Conservation (phyloP, 176 grass and related monocot genomes). For the Eleusine indica region DNA sequence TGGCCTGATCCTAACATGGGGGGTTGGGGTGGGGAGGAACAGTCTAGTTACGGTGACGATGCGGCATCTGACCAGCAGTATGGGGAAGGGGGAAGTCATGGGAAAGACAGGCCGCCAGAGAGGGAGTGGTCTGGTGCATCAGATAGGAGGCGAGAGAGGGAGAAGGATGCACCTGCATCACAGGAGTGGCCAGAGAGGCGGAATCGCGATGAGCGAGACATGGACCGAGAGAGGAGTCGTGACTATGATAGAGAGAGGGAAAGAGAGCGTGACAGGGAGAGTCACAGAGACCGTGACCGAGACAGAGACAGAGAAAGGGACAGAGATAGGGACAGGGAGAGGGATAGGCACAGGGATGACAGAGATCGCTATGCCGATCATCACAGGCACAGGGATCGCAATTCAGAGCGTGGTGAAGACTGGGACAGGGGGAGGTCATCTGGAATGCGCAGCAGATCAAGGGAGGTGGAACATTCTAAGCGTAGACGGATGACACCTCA, state of each 20-base stretch:
- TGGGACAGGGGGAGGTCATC: conserved; percentile 76
- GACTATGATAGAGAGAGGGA: conserved; percentile 58
- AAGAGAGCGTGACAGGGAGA: conserved; percentile 57
- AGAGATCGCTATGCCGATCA: conserved; percentile 62
- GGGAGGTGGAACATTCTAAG: conserved; percentile 73
- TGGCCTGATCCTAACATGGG: conserved; percentile 82
- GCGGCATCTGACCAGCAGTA: conserved; percentile 84
- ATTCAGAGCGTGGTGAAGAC: conserved; percentile 65
- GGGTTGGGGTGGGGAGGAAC: conserved; percentile 77
- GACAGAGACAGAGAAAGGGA: conserved; percentile 64
- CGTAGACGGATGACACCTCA: conserved; percentile 66
- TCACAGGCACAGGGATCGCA: conserved; percentile 64
- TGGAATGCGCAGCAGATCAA: conserved; percentile 72
- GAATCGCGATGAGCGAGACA: conserved; percentile 68
- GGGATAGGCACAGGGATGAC: conserved; percentile 76
- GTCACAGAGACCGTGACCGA: conserved; percentile 47
- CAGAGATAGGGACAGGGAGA: conserved; percentile 48
- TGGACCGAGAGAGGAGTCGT: conserved; percentile 60
- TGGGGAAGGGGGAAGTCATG: conserved; percentile 64
- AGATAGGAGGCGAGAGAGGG: conserved; percentile 71
- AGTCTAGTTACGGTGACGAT: conserved; percentile 86
- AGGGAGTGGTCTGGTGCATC: conserved; percentile 69
- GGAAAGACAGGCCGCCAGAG: conserved; percentile 70
- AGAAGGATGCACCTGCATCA: conserved; percentile 63
- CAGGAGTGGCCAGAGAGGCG: conserved; percentile 66